Evolutionary conservation across 1,284 basidiomycete species (phyloP).

Genomic region (Cutaneotrichosporon cutaneum): DNA sequence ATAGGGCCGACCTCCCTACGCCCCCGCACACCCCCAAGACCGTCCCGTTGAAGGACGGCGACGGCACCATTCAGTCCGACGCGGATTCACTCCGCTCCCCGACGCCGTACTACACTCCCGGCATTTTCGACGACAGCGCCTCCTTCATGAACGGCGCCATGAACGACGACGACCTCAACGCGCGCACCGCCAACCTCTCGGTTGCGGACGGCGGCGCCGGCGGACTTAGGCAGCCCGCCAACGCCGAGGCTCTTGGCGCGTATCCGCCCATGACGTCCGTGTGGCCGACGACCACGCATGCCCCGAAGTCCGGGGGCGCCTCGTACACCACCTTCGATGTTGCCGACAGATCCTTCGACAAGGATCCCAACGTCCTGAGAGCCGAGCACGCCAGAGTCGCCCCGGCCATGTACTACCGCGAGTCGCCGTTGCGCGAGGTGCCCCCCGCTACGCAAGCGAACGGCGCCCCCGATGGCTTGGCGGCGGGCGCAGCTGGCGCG

Average conservation of each 20-base stretch:
- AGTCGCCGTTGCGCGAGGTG: not conserved
- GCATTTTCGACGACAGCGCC: not conserved
- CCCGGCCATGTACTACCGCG: conserved; percentile 1
- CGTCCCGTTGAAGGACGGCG: conserved; percentile 2
- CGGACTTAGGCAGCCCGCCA: not conserved
- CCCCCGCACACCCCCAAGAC: conserved; percentile 10
- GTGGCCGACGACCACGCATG: conserved; percentile 1
- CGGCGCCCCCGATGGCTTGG: not conserved
- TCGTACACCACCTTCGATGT: conserved; percentile 6
- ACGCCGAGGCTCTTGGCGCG: not conserved
- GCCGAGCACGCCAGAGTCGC: not conserved
- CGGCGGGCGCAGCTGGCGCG: no score
- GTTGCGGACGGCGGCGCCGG: not conserved
- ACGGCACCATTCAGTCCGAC: not conserved
- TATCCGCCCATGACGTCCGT: conserved; percentile 9
- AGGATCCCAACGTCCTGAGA: conserved; percentile 1
- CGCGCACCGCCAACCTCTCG: not conserved
- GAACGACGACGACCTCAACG: not conserved
- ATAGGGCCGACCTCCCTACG: conserved; percentile 8
- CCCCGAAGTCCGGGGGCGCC: not conserved
- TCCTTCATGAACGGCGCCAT: not conserved
- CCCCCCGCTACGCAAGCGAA: not conserved
- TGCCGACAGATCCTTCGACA: conserved; percentile 11
- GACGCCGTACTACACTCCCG: conserved; percentile 8
- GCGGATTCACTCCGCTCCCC: not conserved